Percentiles rank a stretch among this genome's conserved stretches.
Conservation (phyloP, 176 grass and related monocot genomes). For the Bothriochloa decipiens region DNA sequence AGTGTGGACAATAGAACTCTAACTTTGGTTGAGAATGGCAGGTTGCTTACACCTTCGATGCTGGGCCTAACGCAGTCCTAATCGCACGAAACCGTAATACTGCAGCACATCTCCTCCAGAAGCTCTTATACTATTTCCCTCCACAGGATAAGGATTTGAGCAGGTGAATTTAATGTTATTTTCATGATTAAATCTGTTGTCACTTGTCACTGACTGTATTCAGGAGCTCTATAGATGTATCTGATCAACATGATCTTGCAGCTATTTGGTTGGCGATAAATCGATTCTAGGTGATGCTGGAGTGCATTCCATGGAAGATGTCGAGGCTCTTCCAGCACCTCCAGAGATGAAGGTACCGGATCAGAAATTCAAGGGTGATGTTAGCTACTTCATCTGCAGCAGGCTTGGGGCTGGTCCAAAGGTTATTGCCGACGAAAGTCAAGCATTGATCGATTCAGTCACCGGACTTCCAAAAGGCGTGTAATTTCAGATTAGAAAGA, state of each 20-base stretch:
- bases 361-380: constrained; percentile 50
- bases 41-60: constrained; percentile 96
- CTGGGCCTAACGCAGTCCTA: constrained; percentile 86
- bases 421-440: constrained; percentile 33
- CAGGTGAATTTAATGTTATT: constrained; percentile 43
- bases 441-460: constrained; percentile 50
- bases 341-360: constrained; percentile 55
- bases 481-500: constrained; percentile 4
- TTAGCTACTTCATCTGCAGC: constrained; percentile 62
- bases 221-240: not conserved
- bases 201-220: not conserved
- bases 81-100: constrained; percentile 76
- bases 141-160: constrained; percentile 71
- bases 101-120: constrained; percentile 69
- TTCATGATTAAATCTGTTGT: not conserved
- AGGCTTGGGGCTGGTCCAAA: constrained; percentile 51
- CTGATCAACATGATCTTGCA: constrained; percentile 42
- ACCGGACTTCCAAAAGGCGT: constrained; percentile 49
- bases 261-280: constrained; percentile 91
- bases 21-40: constrained; percentile 33
- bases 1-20: not conserved
- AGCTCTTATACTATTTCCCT: constrained; percentile 77
- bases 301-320: constrained; percentile 66
- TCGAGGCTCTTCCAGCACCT: constrained; percentile 65
- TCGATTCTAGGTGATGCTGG: constrained; percentile 70